Percentiles rank a stretch among this genome's conserved stretches.
Evolutionary conservation across 2,329 filamentous ascomycete species (phyloP).

Genomic region (Colletotrichum sp.): DNA sequence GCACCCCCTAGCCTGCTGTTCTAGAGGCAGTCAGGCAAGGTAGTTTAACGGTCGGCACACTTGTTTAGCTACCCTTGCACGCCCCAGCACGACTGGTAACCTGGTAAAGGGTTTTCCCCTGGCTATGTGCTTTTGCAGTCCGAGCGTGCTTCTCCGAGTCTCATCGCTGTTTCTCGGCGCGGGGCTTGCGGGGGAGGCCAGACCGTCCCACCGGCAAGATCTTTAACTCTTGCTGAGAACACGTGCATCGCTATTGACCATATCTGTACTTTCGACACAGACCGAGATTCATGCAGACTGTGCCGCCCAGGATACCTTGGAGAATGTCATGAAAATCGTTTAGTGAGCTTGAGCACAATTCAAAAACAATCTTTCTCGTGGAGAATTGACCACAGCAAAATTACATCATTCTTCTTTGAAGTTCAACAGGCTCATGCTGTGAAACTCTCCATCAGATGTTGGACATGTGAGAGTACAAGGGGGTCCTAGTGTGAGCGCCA

Average conservation of each 20-base stretch:
- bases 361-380: accelerated
- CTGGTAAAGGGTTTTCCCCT: background rate
- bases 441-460: background rate
- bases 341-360: background rate
- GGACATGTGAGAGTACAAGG: background rate
- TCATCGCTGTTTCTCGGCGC: background rate
- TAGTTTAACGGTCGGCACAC: background rate
- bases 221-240: background rate
- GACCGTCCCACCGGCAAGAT: background rate
- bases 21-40: background rate
- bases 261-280: background rate
- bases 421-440: background rate
- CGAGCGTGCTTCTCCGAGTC: background rate
- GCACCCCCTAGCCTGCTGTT: background rate
- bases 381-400: background rate
- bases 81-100: background rate
- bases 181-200: background rate
- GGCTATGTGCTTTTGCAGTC: background rate
- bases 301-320: background rate
- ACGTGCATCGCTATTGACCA: background rate
- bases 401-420: accelerated
- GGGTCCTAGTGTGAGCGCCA: background rate
- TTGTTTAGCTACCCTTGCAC: background rate
- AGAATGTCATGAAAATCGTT: background rate
- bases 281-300: background rate